Percentiles rank a stretch among this genome's conserved stretches.
Evolutionary conservation across 257 asterid species (phyloP).

Genomic region (Nicotiana tomentosiformis): DNA sequence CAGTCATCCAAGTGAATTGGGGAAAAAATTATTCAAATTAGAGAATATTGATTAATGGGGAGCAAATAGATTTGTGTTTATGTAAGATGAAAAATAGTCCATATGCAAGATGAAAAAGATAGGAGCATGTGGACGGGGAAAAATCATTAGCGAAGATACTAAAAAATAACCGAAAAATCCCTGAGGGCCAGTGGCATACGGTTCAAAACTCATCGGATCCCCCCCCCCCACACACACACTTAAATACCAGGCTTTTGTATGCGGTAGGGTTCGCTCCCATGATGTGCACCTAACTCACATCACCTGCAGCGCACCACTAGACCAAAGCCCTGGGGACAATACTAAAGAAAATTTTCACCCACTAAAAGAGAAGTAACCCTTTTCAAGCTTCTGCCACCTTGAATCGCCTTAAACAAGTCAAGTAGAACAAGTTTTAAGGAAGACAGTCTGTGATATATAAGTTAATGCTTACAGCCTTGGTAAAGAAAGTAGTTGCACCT

Average conservation of each 20-base stretch:
- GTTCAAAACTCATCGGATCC: no score
- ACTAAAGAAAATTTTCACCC: neutral
- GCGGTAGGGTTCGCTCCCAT: no score
- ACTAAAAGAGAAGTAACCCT: neutral
- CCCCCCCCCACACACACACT: no score
- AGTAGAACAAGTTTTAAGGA: neutral
- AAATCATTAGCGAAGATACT: neutral
- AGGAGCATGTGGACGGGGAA: neutral
- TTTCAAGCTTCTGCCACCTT: neutral
- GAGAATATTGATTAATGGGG: no score
- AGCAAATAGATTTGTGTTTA: no score
- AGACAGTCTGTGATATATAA: neutral
- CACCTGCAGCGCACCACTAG: no score
- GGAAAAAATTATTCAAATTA: neutral
- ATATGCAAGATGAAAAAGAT: neutral
- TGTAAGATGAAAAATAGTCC: neutral
- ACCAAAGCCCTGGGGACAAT: neutral
- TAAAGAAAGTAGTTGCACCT: constrained; percentile 19
- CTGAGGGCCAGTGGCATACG: no score
- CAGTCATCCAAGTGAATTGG: neutral
- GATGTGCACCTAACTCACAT: no score
- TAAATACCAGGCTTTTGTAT: no score
- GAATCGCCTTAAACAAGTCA: neutral
- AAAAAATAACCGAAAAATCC: neutral
- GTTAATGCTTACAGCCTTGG: neutral